Conservation (phyloP, 2,329 filamentous ascomycete genomes). For the Fonsecaea pugnacius region DNA sequence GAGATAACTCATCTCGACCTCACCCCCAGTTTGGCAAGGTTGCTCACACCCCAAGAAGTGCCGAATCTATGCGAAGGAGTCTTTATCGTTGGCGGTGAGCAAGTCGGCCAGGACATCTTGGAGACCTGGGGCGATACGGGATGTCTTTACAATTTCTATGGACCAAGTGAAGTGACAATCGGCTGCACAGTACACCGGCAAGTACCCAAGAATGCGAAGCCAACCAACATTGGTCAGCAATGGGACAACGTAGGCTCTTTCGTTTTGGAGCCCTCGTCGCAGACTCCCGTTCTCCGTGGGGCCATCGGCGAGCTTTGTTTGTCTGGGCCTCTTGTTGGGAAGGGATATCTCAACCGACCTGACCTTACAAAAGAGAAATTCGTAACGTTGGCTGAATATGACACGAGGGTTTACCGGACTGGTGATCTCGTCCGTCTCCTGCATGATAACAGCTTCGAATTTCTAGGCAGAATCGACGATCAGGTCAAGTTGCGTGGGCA, state of each 20-base stretch:
- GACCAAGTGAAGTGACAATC: conserved; percentile 90
- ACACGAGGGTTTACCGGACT: conserved; percentile 77
- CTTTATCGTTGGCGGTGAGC: conserved; percentile 91
- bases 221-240: conserved; percentile 84
- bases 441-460: conserved; percentile 81
- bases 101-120: conserved; percentile 84
- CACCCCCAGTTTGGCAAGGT: conserved; percentile 81
- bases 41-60: conserved; percentile 78
- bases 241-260: conserved; percentile 88
- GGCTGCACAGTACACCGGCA: conserved; percentile 88
- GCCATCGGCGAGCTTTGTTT: conserved; percentile 87
- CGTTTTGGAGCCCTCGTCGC: conserved; percentile 72
- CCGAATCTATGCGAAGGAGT: conserved; percentile 79
- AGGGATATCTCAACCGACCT: conserved; percentile 80
- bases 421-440: conserved; percentile 84
- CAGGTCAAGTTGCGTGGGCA: conserved; percentile 92
- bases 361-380: conserved; percentile 80
- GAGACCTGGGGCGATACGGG: conserved; percentile 78
- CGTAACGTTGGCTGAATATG: conserved; percentile 62
- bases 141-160: conserved; percentile 91
- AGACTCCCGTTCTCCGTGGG: conserved; percentile 73
- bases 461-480: conserved; percentile 84
- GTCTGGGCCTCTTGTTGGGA: conserved; percentile 82
- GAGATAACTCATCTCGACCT: conserved; percentile 88
- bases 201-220: conserved; percentile 75